Evolutionary conservation across 805 yeast genomes (phyloP).

Genomic region (Zygotorulaspora sp.): DNA sequence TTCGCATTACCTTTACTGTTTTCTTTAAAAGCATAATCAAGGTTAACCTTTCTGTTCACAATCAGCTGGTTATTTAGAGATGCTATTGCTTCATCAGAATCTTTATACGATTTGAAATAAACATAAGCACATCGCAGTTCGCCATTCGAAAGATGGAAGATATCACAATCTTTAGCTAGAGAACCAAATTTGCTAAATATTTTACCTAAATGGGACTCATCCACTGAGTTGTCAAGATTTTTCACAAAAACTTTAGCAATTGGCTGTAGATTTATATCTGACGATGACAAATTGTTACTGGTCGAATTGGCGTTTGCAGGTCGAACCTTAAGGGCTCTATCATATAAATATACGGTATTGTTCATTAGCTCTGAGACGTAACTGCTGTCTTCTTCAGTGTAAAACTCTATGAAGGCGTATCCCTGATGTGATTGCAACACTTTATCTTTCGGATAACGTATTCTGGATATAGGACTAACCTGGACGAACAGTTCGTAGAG

Average conservation of each 20-base stretch:
- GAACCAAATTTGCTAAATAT: slow-evolving; percentile 63
- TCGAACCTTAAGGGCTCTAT: slow-evolving; percentile 56
- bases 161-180: slow-evolving; percentile 45
- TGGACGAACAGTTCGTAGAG: slow-evolving; percentile 81
- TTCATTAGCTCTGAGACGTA: slow-evolving; percentile 59
- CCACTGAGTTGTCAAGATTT: slow-evolving; percentile 62
- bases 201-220: slow-evolving; percentile 49
- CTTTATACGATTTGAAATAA: slow-evolving; percentile 56
- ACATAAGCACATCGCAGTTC: slow-evolving; percentile 60
- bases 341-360: slow-evolving; percentile 52
- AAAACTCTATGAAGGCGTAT: slow-evolving; percentile 79
- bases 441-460: slow-evolving; percentile 77
- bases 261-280: slow-evolving; percentile 34
- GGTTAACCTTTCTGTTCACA: slow-evolving; percentile 56
- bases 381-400: slow-evolving; percentile 55
- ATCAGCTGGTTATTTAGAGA: slow-evolving; percentile 65
- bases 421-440: slow-evolving; percentile 72
- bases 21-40: slow-evolving; percentile 71
- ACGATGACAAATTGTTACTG: slow-evolving; percentile 10
- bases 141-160: slow-evolving; percentile 42
- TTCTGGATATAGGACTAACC: slow-evolving; percentile 67
- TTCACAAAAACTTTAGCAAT: slow-evolving; percentile 71
- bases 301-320: slow-evolving; percentile 38
- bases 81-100: slow-evolving; percentile 67
- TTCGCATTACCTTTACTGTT: slow-evolving; percentile 43